Evolutionary conservation across 805 yeast species (phyloP), one percentile per base, ranked within the genome.

Genomic region (Diddensiella santjacobensis): DNA sequence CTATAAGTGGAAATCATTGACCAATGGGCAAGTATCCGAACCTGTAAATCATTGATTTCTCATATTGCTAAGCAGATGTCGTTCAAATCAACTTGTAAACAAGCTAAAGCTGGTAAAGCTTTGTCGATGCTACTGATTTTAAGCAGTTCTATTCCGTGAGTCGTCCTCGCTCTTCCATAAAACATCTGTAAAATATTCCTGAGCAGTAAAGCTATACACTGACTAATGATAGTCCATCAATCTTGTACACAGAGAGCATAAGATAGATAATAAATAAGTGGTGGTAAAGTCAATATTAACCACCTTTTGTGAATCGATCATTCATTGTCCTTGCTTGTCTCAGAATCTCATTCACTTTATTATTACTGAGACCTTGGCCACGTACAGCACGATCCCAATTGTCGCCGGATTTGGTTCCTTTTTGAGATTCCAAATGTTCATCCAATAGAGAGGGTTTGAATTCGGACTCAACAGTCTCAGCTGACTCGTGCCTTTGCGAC

Each of bases 351-450:
- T 42, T 30, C 33, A 38, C 40, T 24, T 40, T 42, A 11, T 40
- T 40, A 22, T 22, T 26, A 11, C 23, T 26, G 8, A 23, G 17
- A 3, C 47, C 51, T 22, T 35, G 22, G 11, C 44, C 54, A 4
- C 52, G 40, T 15, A 49, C 29, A 19, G 40, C 40, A 8, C 46
- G 48, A n/a, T 45, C 37, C 52, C 51, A 49, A 26, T 52, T 40
- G 11, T 20, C 33, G 31, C 31, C 31, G 31, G 31, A 13, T 5
- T 18, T 35, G 22, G 38, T 37, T 22, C 41, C 36, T 35, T 52
- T 40, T 13, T 29, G 38, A 26, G 37, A 43, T 2, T 49, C 40
- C 46, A 33, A 15, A 22, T 50, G 54, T 37, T 46, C 47, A 20
- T 47, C 53, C 20, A 53, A 22, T 20, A 50, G 47, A 15, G 56